A percentile compares a stretch with the other conserved stretches of the same genome.
phyloP scores from a whole-genome alignment of 768 basidiomycete species.

The Cubamyces sp. region DNA sequence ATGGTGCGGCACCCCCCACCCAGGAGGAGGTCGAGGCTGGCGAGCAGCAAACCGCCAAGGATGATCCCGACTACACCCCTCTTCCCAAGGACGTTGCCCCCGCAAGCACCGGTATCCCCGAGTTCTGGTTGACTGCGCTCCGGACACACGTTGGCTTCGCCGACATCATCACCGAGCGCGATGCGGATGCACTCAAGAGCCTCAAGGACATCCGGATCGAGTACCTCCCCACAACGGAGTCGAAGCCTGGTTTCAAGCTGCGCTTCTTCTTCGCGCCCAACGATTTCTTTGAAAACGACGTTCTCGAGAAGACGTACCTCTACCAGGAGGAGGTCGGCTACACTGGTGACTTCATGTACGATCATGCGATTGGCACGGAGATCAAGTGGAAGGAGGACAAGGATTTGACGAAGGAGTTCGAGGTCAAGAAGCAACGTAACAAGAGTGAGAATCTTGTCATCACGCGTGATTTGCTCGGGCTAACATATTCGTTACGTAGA shows the following conservation, averaged over 20 bases:
- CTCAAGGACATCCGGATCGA: slow-evolving; percentile 80
- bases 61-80: slow-evolving; percentile 69
- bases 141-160: slow-evolving; percentile 86
- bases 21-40: slow-evolving; percentile 84
- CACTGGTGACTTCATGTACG: slow-evolving; percentile 95
- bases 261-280: slow-evolving; percentile 80
- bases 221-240: slow-evolving; percentile 67
- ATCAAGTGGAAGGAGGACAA: slow-evolving; percentile 99
- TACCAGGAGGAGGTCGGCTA: slow-evolving; percentile 95
- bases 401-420: slow-evolving; percentile 95
- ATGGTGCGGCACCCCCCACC: slow-evolving; percentile 73
- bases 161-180: slow-evolving; percentile 92
- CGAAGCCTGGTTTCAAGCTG: slow-evolving; percentile 91
- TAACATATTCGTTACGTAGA: slow-evolving; percentile 44
- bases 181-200: slow-evolving; percentile 82
- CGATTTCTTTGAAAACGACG: slow-evolving; percentile 84
- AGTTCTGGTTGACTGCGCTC: slow-evolving; percentile 98
- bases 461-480: slow-evolving; percentile 1
- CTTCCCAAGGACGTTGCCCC: slow-evolving; percentile 41
- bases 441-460: slow-evolving; percentile 64
- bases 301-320: slow-evolving; percentile 91
- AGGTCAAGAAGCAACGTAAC: slow-evolving; percentile 99
- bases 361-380: slow-evolving; percentile 87
- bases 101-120: slow-evolving; percentile 66
- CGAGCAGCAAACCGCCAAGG: slow-evolving; percentile 70